Percentiles rank a stretch among this genome's conserved stretches.
Evolutionary conservation across 2,329 filamentous ascomycete genomes (phyloP).

Genomic region (Botryotinia narcissicola): DNA sequence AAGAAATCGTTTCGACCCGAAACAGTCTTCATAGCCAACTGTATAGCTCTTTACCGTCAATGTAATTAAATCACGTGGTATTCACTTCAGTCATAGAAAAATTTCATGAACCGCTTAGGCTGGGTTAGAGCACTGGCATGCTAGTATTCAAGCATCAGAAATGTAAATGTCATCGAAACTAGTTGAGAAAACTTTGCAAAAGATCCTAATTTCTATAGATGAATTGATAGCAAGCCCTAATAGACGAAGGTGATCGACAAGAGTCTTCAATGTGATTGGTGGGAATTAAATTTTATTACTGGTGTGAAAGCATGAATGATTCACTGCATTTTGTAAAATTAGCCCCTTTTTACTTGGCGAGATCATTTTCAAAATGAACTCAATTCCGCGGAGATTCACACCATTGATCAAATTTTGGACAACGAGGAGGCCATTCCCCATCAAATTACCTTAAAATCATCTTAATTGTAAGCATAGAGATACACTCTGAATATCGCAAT

Average conservation of each 20-base stretch:
- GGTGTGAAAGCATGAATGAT: neutral
- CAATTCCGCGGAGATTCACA: neutral
- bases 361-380: neutral
- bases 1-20: neutral
- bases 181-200: neutral
- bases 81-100: neutral
- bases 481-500: neutral
- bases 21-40: fast-evolving
- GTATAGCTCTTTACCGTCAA: neutral
- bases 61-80: neutral
- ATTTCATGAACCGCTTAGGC: neutral
- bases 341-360: neutral
- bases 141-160: neutral
- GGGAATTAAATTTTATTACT: neutral
- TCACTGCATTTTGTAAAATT: neutral
- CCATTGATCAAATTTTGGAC: neutral
- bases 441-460: neutral
- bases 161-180: neutral
- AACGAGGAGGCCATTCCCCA: neutral
- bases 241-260: neutral
- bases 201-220: neutral
- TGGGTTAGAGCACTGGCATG: neutral
- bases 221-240: neutral
- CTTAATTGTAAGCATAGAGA: neutral
- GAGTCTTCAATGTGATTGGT: neutral